Evolutionary conservation across 306 rosid species (phyloP).

Genomic region (Casuarina glauca): DNA sequence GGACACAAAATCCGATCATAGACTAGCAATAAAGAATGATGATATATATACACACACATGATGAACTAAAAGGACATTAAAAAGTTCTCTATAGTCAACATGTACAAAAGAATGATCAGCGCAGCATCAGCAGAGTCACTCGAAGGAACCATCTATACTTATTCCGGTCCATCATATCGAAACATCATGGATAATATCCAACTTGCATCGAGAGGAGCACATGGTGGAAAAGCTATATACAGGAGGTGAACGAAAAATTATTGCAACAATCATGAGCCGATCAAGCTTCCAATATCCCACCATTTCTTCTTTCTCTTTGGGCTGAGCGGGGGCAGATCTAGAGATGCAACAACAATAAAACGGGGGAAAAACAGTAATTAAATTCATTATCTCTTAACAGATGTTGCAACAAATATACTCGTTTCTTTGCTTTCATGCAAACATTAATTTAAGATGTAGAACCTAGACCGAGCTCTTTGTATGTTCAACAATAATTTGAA

Average conservation of each 20-base stretch:
- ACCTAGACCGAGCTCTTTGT: not conserved
- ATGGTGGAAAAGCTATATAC: too few species aligned
- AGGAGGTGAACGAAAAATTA: slow-evolving; percentile 7
- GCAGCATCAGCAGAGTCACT: not conserved
- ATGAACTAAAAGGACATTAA: not conserved
- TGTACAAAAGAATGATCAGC: slow-evolving; percentile 5
- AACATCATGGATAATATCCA: not conserved
- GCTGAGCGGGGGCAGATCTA: slow-evolving; percentile 48
- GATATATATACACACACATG: too few species aligned
- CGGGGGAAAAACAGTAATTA: not conserved
- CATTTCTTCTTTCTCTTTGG: slow-evolving; percentile 74
- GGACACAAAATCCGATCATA: too few species aligned
- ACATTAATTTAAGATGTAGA: not conserved
- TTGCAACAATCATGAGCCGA: slow-evolving; percentile 17
- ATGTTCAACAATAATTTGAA: not conserved
- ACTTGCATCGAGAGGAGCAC: too few species aligned
- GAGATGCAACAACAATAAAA: slow-evolving; percentile 18
- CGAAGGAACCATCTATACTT: not conserved
- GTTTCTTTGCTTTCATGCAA: not conserved
- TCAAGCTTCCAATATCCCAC: slow-evolving; percentile 57
- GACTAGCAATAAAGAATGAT: too few species aligned
- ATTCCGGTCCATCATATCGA: not conserved
- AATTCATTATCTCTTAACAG: not conserved
- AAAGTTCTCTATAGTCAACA: not conserved
- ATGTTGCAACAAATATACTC: not conserved